A percentile compares a stretch with the other conserved stretches of the same genome.
Conservation (phyloP, 2,329 filamentous ascomycete genomes). For the Calcarisporium arbuscula region DNA sequence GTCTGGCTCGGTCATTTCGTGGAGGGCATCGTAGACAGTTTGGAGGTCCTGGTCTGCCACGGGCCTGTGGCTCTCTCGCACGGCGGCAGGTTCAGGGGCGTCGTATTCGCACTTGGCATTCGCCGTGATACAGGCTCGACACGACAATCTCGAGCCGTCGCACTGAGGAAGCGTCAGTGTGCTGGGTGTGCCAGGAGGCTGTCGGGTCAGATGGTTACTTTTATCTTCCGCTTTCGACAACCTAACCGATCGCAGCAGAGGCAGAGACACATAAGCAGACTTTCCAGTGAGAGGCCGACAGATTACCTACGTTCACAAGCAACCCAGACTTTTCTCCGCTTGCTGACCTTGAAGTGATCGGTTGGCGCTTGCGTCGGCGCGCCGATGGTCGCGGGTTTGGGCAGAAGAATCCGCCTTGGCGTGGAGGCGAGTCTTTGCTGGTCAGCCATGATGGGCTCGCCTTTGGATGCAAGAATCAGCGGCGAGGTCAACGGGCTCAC, state of each 20-base stretch:
- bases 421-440: too few species aligned
- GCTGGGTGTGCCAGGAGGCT: neutral
- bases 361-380: too few species aligned
- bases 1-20: neutral
- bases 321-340: neutral
- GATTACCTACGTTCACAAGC: slow-evolving; percentile 1
- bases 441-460: too few species aligned
- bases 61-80: neutral
- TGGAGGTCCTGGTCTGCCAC: neutral
- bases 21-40: neutral
- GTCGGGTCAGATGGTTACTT: neutral
- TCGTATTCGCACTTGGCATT: neutral
- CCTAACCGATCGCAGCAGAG: neutral
- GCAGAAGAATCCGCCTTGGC: too few species aligned
- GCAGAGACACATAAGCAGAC: neutral
- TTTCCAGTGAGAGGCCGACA: neutral
- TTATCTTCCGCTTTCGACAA: slow-evolving; percentile 8
- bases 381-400: too few species aligned
- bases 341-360: too few species aligned
- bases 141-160: slow-evolving; percentile 6
- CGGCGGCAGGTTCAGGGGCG: neutral
- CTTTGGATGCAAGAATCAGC: too few species aligned
- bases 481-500: too few species aligned
- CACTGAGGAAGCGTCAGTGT: slow-evolving; percentile 6
- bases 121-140: neutral